Conservation (phyloP, 768 basidiomycete species). For the Lanmaoa pseudosensibilis region DNA sequence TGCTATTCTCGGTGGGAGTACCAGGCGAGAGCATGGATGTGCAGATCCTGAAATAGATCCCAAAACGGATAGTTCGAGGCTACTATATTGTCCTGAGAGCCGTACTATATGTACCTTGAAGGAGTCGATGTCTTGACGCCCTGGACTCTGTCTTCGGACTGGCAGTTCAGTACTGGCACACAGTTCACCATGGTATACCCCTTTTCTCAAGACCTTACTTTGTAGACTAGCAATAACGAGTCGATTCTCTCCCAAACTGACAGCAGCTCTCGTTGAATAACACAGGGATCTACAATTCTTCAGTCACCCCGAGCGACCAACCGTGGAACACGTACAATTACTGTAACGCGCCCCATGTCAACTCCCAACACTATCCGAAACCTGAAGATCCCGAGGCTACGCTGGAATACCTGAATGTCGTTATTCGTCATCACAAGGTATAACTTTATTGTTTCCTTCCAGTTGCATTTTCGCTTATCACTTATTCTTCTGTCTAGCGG, state of each 20-base stretch:
- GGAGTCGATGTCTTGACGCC: background rate
- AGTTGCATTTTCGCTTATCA: background rate
- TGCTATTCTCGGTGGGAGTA: background rate
- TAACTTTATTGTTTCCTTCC: background rate
- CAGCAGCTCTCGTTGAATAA: conserved; percentile 8
- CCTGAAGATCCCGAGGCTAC: conserved; percentile 32
- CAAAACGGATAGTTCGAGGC: background rate
- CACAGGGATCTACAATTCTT: conserved; percentile 46
- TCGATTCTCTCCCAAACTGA: background rate
- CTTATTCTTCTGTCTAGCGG: conserved; percentile 30
- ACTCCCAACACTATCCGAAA: conserved; percentile 36
- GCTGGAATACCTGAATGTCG: conserved; percentile 42
- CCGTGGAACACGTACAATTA: conserved; percentile 57
- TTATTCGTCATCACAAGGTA: conserved; percentile 52
- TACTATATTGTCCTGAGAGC: background rate
- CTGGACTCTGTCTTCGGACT: background rate
- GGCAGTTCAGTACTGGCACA: background rate
- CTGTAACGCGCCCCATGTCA: conserved; percentile 51
- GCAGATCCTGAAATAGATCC: too few relatives aligned
- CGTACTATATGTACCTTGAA: background rate
- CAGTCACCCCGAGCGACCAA: conserved; percentile 38
- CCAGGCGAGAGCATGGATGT: too few relatives aligned
- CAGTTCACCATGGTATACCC: conserved; percentile 11
- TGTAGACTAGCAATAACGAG: background rate
- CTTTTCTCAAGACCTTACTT: too few relatives aligned